Base-by-base conservation (phyloP, 108 stramenopile genomes). In the Cyclotella choctawhatcheeana region DNA sequence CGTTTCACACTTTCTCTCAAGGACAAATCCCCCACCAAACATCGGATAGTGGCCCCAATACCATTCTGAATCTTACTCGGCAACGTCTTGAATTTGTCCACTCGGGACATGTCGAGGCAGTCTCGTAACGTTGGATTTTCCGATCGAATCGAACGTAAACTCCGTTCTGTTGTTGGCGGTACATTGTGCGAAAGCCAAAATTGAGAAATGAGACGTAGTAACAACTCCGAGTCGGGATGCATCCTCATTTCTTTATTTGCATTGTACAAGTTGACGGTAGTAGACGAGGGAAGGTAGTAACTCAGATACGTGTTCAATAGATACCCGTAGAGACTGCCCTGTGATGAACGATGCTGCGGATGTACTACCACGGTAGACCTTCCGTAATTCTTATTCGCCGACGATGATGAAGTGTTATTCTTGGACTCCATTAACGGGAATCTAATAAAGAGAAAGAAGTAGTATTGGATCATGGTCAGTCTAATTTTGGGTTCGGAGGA, bases 111-210 rank as follows among this genome's bases (percentile, higher is more conserved):
- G 54, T 94, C 93, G 45, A 82, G 84, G 18, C 87, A 83, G 30
- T 81, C 80, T 16, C 67, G 44, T 43, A 81, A 22, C 10, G 73
- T 59, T 21, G 73, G 63, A 3, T 18, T 2, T 10, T n/a, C 25
- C 21, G n/a, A 44, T 20, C 74, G 67, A 0, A 51, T 67, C 6
- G 58, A 60, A 20, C 17, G 22, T 5, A 75, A 30, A 25, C 61
- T 77, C 35, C 70, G 69, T 7, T 44, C 17, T 24, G 64, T 80
- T 1, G 77, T 79, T 13, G 82, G 62, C 18, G 56, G 24, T 6
- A 58, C 58, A 56, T 79, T 79, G 20, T 78, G 80, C 20, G 85
- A 71, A 22, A 95, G 30, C 94, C 94, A 95, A 13, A 93, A 71
- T 44, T 85, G 87, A 34, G 89, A 78, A 6, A 88, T 63, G 6